Base-by-base conservation (phyloP, 768 basidiomycete species). In the Dioszegia hungarica region DNA sequence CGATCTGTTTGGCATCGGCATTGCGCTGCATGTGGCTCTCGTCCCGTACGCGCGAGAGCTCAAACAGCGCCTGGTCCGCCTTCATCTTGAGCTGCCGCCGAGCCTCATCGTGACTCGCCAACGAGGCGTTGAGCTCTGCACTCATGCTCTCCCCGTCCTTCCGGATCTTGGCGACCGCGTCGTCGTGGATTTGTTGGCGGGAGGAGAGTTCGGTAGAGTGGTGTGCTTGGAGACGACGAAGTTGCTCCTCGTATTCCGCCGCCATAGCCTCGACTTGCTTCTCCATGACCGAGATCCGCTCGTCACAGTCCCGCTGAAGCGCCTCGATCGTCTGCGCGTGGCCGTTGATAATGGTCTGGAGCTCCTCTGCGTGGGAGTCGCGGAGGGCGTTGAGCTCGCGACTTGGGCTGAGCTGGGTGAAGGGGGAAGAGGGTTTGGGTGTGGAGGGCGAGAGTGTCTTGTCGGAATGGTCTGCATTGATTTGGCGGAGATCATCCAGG, bases 281-380 rank as follows among this genome's bases (percentile, higher is more conserved):
- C 41, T 50, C 36, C 36, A 61, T 15, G 3, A 57, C 41, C 1
- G 61, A 54, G 20, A 67, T 31, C 14, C 62, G 58, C 20, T 39
- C 34, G 17, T 46, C 40, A 33, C 61, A 58, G 15, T 66, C 61
- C 17, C 25, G 29, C 29, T 61, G 50, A 1, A 69, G 39, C 1
- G 48, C 28, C 2, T 34, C 50, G 31, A 67, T 54, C 8, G 61
- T 53, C 28, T 60, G 33, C 19, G 54, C 46, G 34, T 70, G 68
- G 25, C 54, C 54, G 20, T 48, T 44, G 22, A 60, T 45, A 6
- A 67, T 37, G 6, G 54, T 57, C 37, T 63, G 57, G n/a, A 74
- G 63, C 49, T 74, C 66, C 31, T 59, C 56, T 14, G 64, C 67
- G 53, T 74, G 72, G 36, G 74, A 59, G n/a, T 60, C 66, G 12